phyloP scores from a whole-genome alignment of 2,329 filamentous ascomycete species.

The Calonectria crousiana region DNA sequence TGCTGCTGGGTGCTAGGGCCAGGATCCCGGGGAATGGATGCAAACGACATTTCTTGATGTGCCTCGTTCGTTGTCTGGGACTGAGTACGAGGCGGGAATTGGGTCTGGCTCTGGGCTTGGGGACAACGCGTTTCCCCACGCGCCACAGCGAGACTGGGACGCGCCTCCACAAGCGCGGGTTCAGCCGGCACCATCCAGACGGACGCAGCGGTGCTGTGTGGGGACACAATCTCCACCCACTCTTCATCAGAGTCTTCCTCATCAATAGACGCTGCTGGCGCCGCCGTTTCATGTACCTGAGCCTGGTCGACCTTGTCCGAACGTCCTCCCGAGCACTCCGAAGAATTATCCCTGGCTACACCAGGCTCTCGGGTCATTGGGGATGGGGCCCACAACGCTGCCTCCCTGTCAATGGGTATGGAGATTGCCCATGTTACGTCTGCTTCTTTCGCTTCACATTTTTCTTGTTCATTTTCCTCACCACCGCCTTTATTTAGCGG shows the following conservation, averaged over 20 bases:
- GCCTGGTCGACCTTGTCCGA: conserved; percentile 10
- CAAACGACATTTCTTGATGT: conserved; percentile 18
- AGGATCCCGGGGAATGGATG: conserved; percentile 22
- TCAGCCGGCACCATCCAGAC: conserved; percentile 42
- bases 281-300: conserved; percentile 11
- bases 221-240: conserved; percentile 20
- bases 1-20: conserved; percentile 23
- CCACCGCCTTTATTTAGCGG: conserved; percentile 28
- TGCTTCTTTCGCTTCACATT: neutral
- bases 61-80: conserved; percentile 26
- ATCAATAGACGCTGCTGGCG: conserved; percentile 19
- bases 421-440: conserved; percentile 40
- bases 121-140: conserved; percentile 17
- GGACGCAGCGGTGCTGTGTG: conserved; percentile 25
- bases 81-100: conserved; percentile 26
- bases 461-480: neutral
- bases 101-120: conserved; percentile 19
- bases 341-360: conserved; percentile 24
- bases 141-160: neutral
- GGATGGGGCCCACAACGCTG: neutral
- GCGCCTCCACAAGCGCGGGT: conserved; percentile 25
- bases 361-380: neutral
- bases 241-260: conserved; percentile 26
- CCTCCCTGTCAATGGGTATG: conserved; percentile 29
- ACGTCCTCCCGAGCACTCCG: conserved; percentile 26